A percentile compares a stretch with the other conserved stretches of the same genome.
These are phyloP conservation scores for Sesbania bispinosa DNA, from an alignment of 306 rosid species.

Conservation along the genomic window DNA sequence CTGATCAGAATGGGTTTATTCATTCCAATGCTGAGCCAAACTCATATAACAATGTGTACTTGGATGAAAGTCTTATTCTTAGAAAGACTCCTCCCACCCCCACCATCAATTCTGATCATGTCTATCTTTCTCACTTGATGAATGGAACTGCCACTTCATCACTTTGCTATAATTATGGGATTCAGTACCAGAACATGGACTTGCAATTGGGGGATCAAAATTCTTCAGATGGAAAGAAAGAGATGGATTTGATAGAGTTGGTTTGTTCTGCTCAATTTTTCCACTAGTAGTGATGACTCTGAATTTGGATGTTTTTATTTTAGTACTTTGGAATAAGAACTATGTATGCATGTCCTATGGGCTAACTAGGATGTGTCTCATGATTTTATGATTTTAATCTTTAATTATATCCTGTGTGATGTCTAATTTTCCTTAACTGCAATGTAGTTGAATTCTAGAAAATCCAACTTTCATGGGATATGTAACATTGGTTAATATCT, in stretches of 20 bases:
- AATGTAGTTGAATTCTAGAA: too few relatives aligned
- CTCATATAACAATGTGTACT: not conserved
- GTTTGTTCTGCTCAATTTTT: constrained; percentile 6
- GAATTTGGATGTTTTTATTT: too few relatives aligned
- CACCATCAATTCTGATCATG: constrained; percentile 40
- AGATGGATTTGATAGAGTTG: constrained; percentile 72
- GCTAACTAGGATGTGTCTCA: too few relatives aligned
- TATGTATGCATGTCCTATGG: too few relatives aligned
- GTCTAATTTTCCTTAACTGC: too few relatives aligned
- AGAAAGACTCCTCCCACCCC: not conserved
- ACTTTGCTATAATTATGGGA: constrained; percentile 12
- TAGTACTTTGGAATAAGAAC: too few relatives aligned
- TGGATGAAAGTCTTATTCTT: not conserved
- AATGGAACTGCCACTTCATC: constrained; percentile 42
- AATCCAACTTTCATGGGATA: too few relatives aligned
- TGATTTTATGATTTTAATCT: too few relatives aligned
- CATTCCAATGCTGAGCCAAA: not conserved
- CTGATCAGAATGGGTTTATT: too few relatives aligned
- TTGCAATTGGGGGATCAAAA: constrained; percentile 16
- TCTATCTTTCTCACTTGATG: constrained; percentile 51
- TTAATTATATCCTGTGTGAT: too few relatives aligned
- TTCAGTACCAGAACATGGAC: constrained; percentile 27
- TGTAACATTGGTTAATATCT: too few relatives aligned
- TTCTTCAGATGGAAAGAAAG: constrained; percentile 30
- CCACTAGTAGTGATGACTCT: too few relatives aligned